Conservation (phyloP, 78 protist species). For the Protostelium mycophagum region DNA sequence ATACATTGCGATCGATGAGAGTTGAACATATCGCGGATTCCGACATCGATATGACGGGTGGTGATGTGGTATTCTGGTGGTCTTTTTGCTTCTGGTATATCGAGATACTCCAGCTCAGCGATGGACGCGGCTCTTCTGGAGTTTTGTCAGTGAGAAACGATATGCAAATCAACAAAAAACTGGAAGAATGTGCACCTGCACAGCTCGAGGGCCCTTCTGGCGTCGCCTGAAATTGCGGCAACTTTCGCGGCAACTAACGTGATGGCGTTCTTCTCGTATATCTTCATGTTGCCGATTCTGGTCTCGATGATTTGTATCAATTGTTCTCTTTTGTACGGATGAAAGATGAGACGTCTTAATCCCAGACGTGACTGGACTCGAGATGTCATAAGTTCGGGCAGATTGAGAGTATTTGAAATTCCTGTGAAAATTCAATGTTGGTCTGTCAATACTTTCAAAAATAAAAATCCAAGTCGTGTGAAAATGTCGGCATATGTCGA, state of each 20-base stretch:
- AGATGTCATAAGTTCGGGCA: constrained; percentile 36
- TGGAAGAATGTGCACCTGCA: constrained; percentile 19
- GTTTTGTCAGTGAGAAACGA: no score
- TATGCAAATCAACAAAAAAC: no score
- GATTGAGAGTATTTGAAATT: constrained; percentile 59
- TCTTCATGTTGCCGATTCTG: constrained; percentile 37
- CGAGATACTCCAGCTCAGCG: neutral
- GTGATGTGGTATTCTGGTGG: neutral
- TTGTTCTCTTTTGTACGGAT: constrained; percentile 17
- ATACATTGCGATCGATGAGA: neutral
- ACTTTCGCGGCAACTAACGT: constrained; percentile 27
- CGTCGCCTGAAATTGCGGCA: constrained; percentile 52
- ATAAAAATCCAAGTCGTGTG: neutral
- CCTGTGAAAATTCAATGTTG: no score
- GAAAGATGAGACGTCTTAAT: constrained; percentile 15
- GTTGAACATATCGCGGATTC: neutral
- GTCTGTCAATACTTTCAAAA: neutral
- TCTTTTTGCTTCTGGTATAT: neutral
- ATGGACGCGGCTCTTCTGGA: neutral
- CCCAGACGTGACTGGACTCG: constrained; percentile 41
- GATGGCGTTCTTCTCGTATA: constrained; percentile 44
- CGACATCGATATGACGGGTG: neutral
- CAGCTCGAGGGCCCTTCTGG: constrained; percentile 52
- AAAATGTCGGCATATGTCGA: neutral
- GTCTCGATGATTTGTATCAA: constrained; percentile 13